phyloP scores from a whole-genome alignment of 2,329 filamentous ascomycete species.

The Monilinia laxa region DNA sequence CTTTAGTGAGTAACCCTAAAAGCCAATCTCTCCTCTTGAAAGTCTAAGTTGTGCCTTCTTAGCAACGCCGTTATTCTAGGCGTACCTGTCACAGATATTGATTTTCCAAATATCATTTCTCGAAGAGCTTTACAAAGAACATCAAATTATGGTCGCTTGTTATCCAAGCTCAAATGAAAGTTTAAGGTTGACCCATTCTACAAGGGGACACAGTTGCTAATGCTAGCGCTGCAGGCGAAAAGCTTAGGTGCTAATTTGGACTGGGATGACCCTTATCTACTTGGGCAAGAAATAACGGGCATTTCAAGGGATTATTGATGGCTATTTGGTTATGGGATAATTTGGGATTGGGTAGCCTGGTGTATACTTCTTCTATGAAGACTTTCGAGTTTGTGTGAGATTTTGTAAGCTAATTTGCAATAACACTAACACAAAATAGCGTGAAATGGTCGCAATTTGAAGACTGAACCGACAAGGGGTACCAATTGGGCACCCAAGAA shows the following conservation, averaged over 20 bases:
- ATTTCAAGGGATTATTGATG: constrained; percentile 93
- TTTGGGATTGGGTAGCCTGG: constrained; percentile 78
- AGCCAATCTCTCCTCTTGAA: no score
- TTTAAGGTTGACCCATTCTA: constrained; percentile 71
- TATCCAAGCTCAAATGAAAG: constrained; percentile 89
- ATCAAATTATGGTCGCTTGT: constrained; percentile 79
- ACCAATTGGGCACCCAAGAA: constrained; percentile 67
- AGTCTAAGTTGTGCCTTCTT: constrained; percentile 44
- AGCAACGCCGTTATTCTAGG: constrained; percentile 81
- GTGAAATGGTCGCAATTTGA: constrained; percentile 84
- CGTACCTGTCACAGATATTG: constrained; percentile 85
- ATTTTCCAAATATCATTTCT: constrained; percentile 83
- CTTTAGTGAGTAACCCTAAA: not conserved
- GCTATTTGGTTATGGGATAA: constrained; percentile 86
- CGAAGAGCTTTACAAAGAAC: constrained; percentile 80
- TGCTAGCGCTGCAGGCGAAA: constrained; percentile 73
- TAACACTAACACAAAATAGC: constrained; percentile 76
- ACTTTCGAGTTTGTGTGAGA: not conserved
- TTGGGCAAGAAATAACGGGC: constrained; percentile 77
- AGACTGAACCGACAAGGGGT: constrained; percentile 69
- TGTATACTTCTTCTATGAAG: constrained; percentile 42
- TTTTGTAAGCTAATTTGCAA: constrained; percentile 6
- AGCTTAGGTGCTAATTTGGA: constrained; percentile 80
- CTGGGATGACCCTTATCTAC: constrained; percentile 85
- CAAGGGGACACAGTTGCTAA: constrained; percentile 74